These are phyloP conservation scores for Brassica nigra DNA, from an alignment of 345 rosid species.

Conservation along the genomic window DNA sequence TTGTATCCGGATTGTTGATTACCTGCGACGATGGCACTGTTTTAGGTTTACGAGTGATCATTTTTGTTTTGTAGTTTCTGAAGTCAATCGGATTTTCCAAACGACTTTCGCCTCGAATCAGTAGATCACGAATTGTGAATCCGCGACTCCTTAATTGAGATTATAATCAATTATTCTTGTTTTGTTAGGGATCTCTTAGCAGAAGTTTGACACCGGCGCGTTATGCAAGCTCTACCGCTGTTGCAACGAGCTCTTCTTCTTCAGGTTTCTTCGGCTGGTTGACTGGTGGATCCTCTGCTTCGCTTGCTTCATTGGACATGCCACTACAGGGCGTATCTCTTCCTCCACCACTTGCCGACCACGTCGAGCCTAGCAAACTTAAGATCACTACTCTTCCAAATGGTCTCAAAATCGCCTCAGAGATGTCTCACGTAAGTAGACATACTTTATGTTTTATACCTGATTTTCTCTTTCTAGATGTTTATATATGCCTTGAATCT, in stretches of 20 bases:
- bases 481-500: too few relatives aligned
- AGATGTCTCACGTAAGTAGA: slow-evolving; percentile 50
- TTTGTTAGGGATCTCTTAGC: slow-evolving; percentile 49
- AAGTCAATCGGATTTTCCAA: slow-evolving; percentile 2
- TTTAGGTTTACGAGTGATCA: neutral
- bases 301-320: slow-evolving; percentile 58
- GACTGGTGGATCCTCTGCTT: slow-evolving; percentile 49
- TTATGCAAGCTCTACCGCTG: slow-evolving; percentile 63
- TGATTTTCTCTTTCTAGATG: too few relatives aligned
- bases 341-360: slow-evolving; percentile 64
- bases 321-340: slow-evolving; percentile 61
- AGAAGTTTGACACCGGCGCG: slow-evolving; percentile 46
- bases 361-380: slow-evolving; percentile 60
- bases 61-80: too few relatives aligned
- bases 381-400: slow-evolving; percentile 64
- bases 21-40: neutral
- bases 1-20: neutral
- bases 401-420: slow-evolving; percentile 75
- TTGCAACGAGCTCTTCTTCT: slow-evolving; percentile 45
- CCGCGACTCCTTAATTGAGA: neutral
- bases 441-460: neutral
- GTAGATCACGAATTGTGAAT: neutral
- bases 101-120: neutral
- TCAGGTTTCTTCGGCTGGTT: slow-evolving; percentile 67
- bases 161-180: neutral